Conservation (phyloP, 768 basidiomycete species). For the Thelephora ganbajun region DNA sequence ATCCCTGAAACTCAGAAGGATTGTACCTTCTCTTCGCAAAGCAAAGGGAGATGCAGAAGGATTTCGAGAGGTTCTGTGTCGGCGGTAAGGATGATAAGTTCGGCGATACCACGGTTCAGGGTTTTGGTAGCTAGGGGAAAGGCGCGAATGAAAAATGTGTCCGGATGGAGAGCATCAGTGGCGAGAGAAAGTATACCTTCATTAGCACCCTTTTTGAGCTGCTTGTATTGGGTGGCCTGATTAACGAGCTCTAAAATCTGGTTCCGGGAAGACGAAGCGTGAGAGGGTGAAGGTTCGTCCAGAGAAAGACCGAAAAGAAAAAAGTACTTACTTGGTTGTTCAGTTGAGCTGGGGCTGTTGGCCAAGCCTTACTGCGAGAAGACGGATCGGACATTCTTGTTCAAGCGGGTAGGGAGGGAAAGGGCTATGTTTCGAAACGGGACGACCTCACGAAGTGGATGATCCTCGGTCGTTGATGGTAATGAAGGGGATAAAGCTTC, state of each 20-base stretch:
- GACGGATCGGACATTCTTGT: constrained; percentile 43
- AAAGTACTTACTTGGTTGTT: constrained; percentile 67
- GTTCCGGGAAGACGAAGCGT: background rate
- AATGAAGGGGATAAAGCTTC: constrained; percentile 6
- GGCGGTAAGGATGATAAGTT: constrained; percentile 92
- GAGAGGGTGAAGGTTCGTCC: background rate
- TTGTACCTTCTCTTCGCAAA: constrained; percentile 93
- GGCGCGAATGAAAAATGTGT: background rate
- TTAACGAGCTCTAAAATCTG: constrained; percentile 94
- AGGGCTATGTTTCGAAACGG: too few species aligned
- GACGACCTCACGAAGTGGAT: constrained; percentile 62
- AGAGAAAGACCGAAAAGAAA: background rate
- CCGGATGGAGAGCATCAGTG: background rate
- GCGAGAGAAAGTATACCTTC: constrained; percentile 45
- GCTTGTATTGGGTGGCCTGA: constrained; percentile 94
- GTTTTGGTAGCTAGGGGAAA: constrained; percentile 76
- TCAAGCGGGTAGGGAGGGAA: constrained; percentile 6
- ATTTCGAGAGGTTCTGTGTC: constrained; percentile 98
- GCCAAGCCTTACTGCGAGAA: constrained; percentile 71
- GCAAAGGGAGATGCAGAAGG: constrained; percentile 86
- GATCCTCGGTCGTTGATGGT: constrained; percentile 67
- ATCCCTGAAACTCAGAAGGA: background rate
- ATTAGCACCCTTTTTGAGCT: constrained; percentile 97
- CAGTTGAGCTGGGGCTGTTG: constrained; percentile 69
- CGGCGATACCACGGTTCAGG: constrained; percentile 92